phyloP scores from a whole-genome alignment of 257 asterid species.

The Lantana camara region DNA sequence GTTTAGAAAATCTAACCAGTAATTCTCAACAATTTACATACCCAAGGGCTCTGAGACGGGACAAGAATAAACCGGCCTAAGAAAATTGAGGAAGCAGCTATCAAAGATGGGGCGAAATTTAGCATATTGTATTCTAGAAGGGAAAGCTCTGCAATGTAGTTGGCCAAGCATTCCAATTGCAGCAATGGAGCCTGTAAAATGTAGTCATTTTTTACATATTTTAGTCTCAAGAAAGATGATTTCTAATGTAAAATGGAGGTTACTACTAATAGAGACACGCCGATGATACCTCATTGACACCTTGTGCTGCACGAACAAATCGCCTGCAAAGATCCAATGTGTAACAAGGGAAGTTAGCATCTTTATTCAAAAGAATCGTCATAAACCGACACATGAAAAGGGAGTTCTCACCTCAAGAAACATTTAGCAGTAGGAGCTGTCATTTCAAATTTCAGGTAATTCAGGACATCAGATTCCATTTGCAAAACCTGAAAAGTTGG shows the following conservation, averaged over 20 bases:
- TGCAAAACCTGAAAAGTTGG: conserved; percentile 57
- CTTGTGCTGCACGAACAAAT: conserved; percentile 90
- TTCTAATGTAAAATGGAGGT: background rate
- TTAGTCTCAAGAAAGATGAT: background rate
- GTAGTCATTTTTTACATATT: background rate
- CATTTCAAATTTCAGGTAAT: conserved; percentile 88
- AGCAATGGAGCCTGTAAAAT: conserved; percentile 51
- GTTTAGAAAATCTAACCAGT: background rate
- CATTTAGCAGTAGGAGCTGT: conserved; percentile 86
- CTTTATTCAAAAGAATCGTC: background rate
- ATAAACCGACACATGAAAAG: background rate
- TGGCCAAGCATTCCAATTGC: conserved; percentile 75
- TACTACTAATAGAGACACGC: background rate
- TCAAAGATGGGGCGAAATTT: conserved; percentile 47
- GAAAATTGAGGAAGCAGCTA: conserved; percentile 65
- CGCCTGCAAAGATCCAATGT: conserved; percentile 49
- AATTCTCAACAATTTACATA: conserved; percentile 34
- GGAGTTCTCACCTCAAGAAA: conserved; percentile 62
- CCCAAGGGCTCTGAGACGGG: conserved; percentile 59
- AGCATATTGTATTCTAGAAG: conserved; percentile 62
- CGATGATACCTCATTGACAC: conserved; percentile 61
- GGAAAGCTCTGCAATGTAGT: conserved; percentile 58
- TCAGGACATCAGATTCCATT: conserved; percentile 81
- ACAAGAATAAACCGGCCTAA: conserved; percentile 53
- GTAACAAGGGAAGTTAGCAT: conserved; percentile 8